These are phyloP conservation scores for Auricularia heimuer DNA, from an alignment of 768 basidiomycete species.

Conservation along the genomic window DNA sequence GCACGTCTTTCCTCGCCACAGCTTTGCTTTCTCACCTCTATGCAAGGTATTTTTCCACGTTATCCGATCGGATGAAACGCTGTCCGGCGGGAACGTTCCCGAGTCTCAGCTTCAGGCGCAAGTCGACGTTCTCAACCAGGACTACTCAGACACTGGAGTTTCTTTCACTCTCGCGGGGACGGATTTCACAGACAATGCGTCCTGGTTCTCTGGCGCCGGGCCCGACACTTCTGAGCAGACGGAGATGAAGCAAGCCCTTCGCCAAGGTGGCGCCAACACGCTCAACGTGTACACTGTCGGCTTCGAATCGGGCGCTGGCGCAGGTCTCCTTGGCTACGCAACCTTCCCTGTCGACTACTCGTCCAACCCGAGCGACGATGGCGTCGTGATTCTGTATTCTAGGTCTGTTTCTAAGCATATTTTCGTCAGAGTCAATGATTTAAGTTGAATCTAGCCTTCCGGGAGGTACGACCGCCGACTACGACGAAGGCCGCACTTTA, in stretches of 20 bases:
- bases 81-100: constrained; percentile 33
- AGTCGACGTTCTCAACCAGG: constrained; percentile 12
- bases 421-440: too few species aligned
- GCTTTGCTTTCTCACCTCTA: not conserved
- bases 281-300: constrained; percentile 33
- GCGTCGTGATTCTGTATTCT: constrained; percentile 24
- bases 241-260: constrained; percentile 28
- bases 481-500: not conserved
- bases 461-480: constrained; percentile 12
- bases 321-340: constrained; percentile 33
- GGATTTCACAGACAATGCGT: constrained; percentile 11
- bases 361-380: constrained; percentile 23
- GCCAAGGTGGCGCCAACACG: constrained; percentile 15
- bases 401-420: constrained; percentile 19
- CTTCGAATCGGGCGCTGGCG: constrained; percentile 11
- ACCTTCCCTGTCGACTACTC: constrained; percentile 14
- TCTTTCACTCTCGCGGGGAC: constrained; percentile 11
- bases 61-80: constrained; percentile 30
- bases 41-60: constrained; percentile 36
- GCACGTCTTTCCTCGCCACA: not conserved
- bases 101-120: constrained; percentile 13
- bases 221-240: constrained; percentile 20
- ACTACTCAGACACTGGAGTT: constrained; percentile 12
- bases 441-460: constrained; percentile 17
- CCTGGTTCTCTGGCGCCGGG: constrained; percentile 18